Percentiles rank a stretch among this genome's conserved stretches.
Evolutionary conservation across 495 filamentous ascomycete species (phyloP).

Genomic region (Lichina pygmaea): DNA sequence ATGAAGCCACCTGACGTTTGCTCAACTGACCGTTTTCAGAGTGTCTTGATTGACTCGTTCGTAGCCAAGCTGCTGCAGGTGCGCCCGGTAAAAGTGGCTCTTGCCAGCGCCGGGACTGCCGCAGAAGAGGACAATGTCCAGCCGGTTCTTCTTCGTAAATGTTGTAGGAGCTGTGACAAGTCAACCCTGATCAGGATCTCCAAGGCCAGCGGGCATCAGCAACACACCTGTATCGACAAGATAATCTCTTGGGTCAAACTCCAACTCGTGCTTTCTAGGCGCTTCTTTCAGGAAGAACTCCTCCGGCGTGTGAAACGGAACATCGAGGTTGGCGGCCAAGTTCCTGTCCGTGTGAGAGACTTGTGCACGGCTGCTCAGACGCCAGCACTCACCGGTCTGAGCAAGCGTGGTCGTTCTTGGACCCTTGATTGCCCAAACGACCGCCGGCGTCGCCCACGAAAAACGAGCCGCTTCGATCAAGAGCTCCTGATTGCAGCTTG

Average conservation of each 20-base stretch:
- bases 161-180: too few species aligned
- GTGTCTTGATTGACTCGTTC: constrained; percentile 74
- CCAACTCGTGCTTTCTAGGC: constrained; percentile 29
- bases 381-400: constrained; percentile 35
- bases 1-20: neutral
- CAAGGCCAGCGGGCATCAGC: neutral
- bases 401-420: constrained; percentile 41
- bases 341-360: constrained; percentile 18
- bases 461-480: constrained; percentile 41
- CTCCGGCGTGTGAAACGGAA: constrained; percentile 65
- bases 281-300: constrained; percentile 56
- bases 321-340: constrained; percentile 56
- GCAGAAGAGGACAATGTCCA: constrained; percentile 64
- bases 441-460: constrained; percentile 85
- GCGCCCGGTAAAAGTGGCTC: constrained; percentile 63
- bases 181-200: neutral
- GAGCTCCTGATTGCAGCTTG: constrained; percentile 23
- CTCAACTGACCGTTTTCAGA: constrained; percentile 40
- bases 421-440: constrained; percentile 11
- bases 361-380: neutral
- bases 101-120: constrained; percentile 80
- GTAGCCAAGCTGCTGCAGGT: constrained; percentile 56
- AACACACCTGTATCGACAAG: too few species aligned
- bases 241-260: constrained; percentile 30
- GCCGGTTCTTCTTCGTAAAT: constrained; percentile 33